Conservation (phyloP, 1,284 basidiomycete genomes). For the Porodaedalea pini region DNA sequence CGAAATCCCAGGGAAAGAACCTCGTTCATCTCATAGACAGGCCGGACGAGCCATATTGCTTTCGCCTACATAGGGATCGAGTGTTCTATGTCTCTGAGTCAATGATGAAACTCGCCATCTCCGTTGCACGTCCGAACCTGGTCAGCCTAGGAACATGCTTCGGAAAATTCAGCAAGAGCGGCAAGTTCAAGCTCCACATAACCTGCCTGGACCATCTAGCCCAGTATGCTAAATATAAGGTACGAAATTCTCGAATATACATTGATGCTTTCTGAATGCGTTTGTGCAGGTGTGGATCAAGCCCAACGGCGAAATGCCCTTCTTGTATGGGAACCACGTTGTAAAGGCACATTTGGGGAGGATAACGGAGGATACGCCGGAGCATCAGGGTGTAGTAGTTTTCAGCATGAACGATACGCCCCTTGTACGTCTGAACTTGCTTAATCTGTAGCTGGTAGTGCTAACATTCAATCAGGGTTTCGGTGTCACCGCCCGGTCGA, state of each 20-base stretch:
- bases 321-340: slow-evolving; percentile 98
- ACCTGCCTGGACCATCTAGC: slow-evolving; percentile 92
- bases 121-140: slow-evolving; percentile 89
- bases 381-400: slow-evolving; percentile 97
- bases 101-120: slow-evolving; percentile 90
- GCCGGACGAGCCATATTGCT: slow-evolving; percentile 84
- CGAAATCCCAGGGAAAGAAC: slow-evolving; percentile 68
- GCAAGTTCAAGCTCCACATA: slow-evolving; percentile 97
- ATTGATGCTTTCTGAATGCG: slow-evolving; percentile 4
- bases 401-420: slow-evolving; percentile 95
- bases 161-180: slow-evolving; percentile 96
- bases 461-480: slow-evolving; percentile 67
- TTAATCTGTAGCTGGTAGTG: slow-evolving; percentile 7
- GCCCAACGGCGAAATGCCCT: slow-evolving; percentile 98
- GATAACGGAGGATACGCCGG: slow-evolving; percentile 98
- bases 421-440: slow-evolving; percentile 52
- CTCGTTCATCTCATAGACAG: slow-evolving; percentile 86
- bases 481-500: slow-evolving; percentile 95
- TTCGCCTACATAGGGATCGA: slow-evolving; percentile 85
- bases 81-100: slow-evolving; percentile 94
- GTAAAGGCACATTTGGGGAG: slow-evolving; percentile 98
- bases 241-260: slow-evolving; percentile 31
- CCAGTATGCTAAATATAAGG: slow-evolving; percentile 98
- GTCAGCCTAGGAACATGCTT: slow-evolving; percentile 95
- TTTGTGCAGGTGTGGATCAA: slow-evolving; percentile 91